Conservation (phyloP, 805 yeast species). For the Kodamaea laetipori region DNA sequence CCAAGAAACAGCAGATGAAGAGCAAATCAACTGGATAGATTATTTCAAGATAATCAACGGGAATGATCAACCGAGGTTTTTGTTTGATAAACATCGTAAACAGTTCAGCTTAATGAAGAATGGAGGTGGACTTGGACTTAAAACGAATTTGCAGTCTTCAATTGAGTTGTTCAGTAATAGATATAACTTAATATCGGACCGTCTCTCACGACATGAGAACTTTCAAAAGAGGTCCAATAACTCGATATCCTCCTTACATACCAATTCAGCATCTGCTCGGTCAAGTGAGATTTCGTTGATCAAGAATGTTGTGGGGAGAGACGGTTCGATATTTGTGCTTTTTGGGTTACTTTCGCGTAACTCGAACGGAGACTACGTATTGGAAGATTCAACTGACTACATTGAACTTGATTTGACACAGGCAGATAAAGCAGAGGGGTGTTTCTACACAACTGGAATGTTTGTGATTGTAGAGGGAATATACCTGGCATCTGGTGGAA, state of each 20-base stretch:
- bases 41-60: constrained; percentile 69
- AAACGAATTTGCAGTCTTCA: constrained; percentile 22
- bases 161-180: constrained; percentile 53
- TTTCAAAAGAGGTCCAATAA: constrained; percentile 58
- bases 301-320: constrained; percentile 84
- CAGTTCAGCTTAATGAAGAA: constrained; percentile 51
- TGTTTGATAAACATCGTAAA: constrained; percentile 61
- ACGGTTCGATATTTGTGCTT: constrained; percentile 70
- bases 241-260: constrained; percentile 43
- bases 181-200: constrained; percentile 64
- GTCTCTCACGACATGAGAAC: constrained; percentile 72
- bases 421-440: constrained; percentile 61
- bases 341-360: constrained; percentile 74
- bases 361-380: constrained; percentile 64
- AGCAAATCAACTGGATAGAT: constrained; percentile 64
- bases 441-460: constrained; percentile 74
- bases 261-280: constrained; percentile 12
- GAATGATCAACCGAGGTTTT: constrained; percentile 61
- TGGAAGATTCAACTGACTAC: constrained; percentile 81
- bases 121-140: constrained; percentile 11
- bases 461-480: constrained; percentile 83
- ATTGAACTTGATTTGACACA: constrained; percentile 68
- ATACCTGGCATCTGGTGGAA: constrained; percentile 64
- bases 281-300: constrained; percentile 61
- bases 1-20: constrained; percentile 13